phyloP scores from a whole-genome alignment of 2,329 filamentous ascomycete species.

The Cladophialophora psammophila region DNA sequence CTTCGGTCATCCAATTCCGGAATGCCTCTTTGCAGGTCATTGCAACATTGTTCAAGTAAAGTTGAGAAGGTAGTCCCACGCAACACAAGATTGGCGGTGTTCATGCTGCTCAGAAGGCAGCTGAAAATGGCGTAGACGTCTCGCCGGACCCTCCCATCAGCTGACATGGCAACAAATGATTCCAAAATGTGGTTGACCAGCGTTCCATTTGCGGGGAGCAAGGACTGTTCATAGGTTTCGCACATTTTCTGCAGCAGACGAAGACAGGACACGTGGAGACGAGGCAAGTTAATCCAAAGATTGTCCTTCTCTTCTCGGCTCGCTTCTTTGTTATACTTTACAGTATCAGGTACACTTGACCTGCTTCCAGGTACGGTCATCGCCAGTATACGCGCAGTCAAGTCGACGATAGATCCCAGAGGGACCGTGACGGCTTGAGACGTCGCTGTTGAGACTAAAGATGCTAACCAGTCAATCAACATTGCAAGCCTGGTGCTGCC shows the following conservation, averaged over 20 bases:
- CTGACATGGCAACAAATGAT: conserved; percentile 67
- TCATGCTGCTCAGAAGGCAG: conserved; percentile 66
- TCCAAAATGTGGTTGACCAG: conserved; percentile 75
- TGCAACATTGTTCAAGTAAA: conserved; percentile 73
- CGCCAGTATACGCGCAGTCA: conserved; percentile 73
- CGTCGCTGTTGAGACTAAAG: conserved; percentile 70
- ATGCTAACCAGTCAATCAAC: conserved; percentile 70
- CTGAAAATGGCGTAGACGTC: conserved; percentile 67
- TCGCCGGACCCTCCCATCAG: conserved; percentile 62
- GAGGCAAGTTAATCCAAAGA: conserved; percentile 75
- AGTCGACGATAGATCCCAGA: conserved; percentile 71
- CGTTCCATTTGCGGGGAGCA: conserved; percentile 67
- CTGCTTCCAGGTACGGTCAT: conserved; percentile 62
- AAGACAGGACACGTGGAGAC: conserved; percentile 76
- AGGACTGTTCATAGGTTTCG: conserved; percentile 64
- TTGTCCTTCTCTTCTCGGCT: conserved; percentile 81
- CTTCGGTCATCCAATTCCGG: not conserved
- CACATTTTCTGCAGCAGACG: conserved; percentile 66
- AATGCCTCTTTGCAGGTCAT: conserved; percentile 62
- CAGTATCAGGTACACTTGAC: conserved; percentile 49
- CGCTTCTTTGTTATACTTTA: conserved; percentile 75
- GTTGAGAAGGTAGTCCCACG: conserved; percentile 68
- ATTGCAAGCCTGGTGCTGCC: conserved; percentile 74
- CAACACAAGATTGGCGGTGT: conserved; percentile 71
- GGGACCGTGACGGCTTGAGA: conserved; percentile 71